These are phyloP conservation scores for Cyclotella atomus DNA, from an alignment of 108 stramenopile species.

Conservation along the genomic window DNA sequence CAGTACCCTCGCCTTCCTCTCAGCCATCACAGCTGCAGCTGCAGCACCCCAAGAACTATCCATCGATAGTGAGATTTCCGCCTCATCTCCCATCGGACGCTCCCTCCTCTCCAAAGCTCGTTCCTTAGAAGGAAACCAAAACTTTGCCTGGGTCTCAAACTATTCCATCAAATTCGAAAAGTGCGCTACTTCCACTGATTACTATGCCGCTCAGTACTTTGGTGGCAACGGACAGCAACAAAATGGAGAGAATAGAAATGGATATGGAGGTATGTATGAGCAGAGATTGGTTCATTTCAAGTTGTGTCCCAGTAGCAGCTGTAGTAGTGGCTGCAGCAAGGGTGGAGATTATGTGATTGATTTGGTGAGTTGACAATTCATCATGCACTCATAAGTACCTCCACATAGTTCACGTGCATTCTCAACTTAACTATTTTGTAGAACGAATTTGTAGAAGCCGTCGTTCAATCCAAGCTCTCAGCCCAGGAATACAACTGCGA, in stretches of 20 bases:
- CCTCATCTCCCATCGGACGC: background rate
- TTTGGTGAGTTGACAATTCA: slow-evolving; percentile 11
- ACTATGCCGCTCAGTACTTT: slow-evolving; percentile 53
- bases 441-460: slow-evolving; percentile 79
- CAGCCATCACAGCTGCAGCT: background rate
- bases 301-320: slow-evolving; percentile 56
- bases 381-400: no score
- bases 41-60: background rate
- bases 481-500: slow-evolving; percentile 71
- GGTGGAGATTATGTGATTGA: slow-evolving; percentile 8
- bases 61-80: background rate
- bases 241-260: slow-evolving; percentile 27
- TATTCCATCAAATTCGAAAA: slow-evolving; percentile 76
- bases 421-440: no score
- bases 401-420: no score
- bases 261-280: slow-evolving; percentile 60
- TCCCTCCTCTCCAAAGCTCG: slow-evolving; percentile 5
- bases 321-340: slow-evolving; percentile 32
- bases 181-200: slow-evolving; percentile 24
- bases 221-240: slow-evolving; percentile 32
- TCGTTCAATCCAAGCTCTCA: slow-evolving; percentile 45
- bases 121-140: background rate
- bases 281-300: slow-evolving; percentile 77
- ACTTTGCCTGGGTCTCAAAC: slow-evolving; percentile 58
- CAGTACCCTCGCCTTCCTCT: background rate